Conservation (phyloP, 208 protist species). For the Leishmania turanica region DNA sequence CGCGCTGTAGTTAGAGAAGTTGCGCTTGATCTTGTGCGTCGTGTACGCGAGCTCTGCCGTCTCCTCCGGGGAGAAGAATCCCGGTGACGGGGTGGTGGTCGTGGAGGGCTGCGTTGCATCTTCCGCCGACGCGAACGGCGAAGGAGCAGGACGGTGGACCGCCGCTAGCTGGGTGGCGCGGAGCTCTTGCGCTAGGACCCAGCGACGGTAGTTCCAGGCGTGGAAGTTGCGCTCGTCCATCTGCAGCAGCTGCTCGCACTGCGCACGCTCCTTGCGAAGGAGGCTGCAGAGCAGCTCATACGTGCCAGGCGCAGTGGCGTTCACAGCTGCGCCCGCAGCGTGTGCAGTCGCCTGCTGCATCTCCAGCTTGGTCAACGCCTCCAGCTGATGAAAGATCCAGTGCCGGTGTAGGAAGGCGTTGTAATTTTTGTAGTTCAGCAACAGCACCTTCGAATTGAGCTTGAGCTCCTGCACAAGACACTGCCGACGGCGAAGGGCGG, state of each 20-base stretch:
- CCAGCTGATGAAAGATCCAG: conserved; percentile 76
- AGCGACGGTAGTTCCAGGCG: conserved; percentile 87
- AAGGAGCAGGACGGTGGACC: neutral
- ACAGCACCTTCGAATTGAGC: conserved; percentile 61
- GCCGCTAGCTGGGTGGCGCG: conserved; percentile 17
- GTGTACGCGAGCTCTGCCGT: conserved; percentile 84
- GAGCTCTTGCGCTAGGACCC: conserved; percentile 40
- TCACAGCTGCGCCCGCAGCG: neutral
- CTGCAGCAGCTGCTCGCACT: conserved; percentile 75
- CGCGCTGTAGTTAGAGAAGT: conserved; percentile 98
- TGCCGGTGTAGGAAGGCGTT: conserved; percentile 84
- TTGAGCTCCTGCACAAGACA: conserved; percentile 65
- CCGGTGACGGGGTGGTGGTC: neutral
- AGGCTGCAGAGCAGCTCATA: conserved; percentile 29
- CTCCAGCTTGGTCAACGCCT: conserved; percentile 33
- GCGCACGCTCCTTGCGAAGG: conserved; percentile 59
- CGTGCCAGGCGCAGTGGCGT: neutral
- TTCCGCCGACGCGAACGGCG: neutral
- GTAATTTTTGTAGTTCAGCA: conserved; percentile 86
- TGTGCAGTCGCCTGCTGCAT: neutral
- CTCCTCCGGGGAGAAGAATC: conserved; percentile 49
- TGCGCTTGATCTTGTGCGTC: conserved; percentile 80
- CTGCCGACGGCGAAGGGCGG: neutral
- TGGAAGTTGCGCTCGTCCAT: conserved; percentile 93
- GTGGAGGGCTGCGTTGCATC: neutral